Percentiles rank a stretch among this genome's conserved stretches.
Evolutionary conservation across 2,329 filamentous ascomycete genomes (phyloP).

Genomic region (Fusarium sp.): DNA sequence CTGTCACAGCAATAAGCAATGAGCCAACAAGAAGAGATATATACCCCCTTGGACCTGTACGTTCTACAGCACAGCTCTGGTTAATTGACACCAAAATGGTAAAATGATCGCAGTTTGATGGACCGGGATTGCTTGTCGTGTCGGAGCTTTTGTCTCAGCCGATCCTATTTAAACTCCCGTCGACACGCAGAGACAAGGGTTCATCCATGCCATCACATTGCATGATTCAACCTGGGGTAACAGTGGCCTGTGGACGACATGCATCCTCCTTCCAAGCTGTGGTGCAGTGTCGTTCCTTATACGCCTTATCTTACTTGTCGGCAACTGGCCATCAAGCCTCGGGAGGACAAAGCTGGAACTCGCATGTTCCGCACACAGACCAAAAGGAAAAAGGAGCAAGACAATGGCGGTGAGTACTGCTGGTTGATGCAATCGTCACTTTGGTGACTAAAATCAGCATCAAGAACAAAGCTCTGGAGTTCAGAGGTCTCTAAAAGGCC

Average conservation of each 20-base stretch:
- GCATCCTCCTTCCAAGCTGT: background rate
- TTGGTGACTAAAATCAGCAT: background rate
- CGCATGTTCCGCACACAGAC: background rate
- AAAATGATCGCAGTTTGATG: slow-evolving; percentile 15
- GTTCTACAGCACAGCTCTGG: background rate
- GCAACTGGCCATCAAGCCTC: slow-evolving; percentile 9
- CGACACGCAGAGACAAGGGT: slow-evolving; percentile 11
- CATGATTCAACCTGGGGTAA: background rate
- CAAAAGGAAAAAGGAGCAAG: background rate
- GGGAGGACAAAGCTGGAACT: slow-evolving; percentile 1
- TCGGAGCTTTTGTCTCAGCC: slow-evolving; percentile 31
- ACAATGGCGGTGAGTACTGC: slow-evolving; percentile 17
- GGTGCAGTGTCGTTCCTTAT: background rate
- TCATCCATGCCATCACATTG: slow-evolving; percentile 4
- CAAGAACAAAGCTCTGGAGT: background rate
- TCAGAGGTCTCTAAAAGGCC: background rate
- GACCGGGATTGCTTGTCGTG: slow-evolving; percentile 24
- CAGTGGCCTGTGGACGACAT: background rate
- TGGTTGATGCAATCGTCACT: background rate
- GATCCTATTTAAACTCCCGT: slow-evolving; percentile 25
- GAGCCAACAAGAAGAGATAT: background rate
- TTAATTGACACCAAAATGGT: background rate
- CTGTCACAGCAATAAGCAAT: background rate
- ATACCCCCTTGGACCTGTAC: background rate
- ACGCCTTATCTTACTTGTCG: slow-evolving; percentile 20